Evolutionary conservation across 345 rosid genomes (phyloP), one percentile per base, ranked within the genome.

Genomic region (Heritiera fomes): DNA sequence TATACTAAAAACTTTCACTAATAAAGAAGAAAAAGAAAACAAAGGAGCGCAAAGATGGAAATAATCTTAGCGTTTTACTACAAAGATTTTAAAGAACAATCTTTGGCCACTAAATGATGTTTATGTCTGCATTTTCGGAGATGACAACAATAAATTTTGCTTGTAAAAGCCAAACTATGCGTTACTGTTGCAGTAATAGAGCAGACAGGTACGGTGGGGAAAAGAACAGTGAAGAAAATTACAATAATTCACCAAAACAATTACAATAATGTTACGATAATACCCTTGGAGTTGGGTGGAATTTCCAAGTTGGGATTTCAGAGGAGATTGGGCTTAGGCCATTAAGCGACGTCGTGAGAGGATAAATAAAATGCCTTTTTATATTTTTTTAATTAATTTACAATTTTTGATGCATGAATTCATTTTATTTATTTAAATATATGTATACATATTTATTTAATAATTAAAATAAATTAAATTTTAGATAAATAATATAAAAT

Each of bases 61-160:
- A 49, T 63, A 50, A 28, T 34, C 10, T 43, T 49, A 7, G 30
- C 15, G 45, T 65, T 64, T 38, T 52, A 47, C 40, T 49, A 74
- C 63, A 74, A 73, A 55, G 64, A 30, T 63, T n/a, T 64, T 20
- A 18, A 63, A 52, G 73, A 43, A 53, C 53, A 64, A 64, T 23
- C 46, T 55, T 62, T 66, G 45, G 72, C 79, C 43, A 30, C 72
- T 9, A 38, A 71, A 71, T 50, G 72, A 30, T 17, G 62, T 34
- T 49, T 49, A 4, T 49, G 12, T 45, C 62, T 56, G 46, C 75
- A 17, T 50, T 69, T 69, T 47, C 40, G 63, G 18, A 20, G 66
- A 74, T 30, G 23, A 74, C 52, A 14, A 43, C 55, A 56, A 23
- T n/a, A 59, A 77, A 64, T 52, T 65, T 50, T 64, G 49, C 46